Conservation (phyloP, 345 rosid genomes). For the Syzygium aqueum region DNA sequence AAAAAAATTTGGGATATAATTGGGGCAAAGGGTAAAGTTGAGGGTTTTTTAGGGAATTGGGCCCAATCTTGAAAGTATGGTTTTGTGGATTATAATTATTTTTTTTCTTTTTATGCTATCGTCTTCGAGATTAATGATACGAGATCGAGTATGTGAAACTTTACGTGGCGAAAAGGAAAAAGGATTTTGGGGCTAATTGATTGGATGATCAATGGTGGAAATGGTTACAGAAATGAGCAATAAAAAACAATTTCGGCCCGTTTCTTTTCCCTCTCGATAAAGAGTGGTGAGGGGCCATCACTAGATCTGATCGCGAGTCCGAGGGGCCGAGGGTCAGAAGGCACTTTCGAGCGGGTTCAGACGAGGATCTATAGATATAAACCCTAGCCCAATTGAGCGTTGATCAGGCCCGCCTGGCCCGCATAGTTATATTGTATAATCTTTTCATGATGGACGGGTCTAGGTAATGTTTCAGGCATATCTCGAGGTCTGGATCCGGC, state of each 20-base stretch:
- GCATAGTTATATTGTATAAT: not conserved
- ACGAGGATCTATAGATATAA: not conserved
- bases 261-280: not conserved
- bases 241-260: not conserved
- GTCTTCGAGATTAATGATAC: fast-evolving
- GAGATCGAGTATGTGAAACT: not conserved
- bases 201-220: too few relatives aligned
- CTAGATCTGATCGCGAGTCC: not conserved
- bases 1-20: too few relatives aligned
- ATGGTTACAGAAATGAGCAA: too few relatives aligned
- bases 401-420: fast-evolving
- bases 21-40: too few relatives aligned
- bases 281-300: fast-evolving
- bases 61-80: not conserved
- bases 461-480: not conserved
- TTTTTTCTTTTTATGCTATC: not conserved
- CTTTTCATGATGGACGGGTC: not conserved
- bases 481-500: not conserved
- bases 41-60: too few relatives aligned
- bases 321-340: fast-evolving
- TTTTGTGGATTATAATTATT: not conserved
- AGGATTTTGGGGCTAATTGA: too few relatives aligned
- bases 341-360: fast-evolving
- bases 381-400: not conserved
- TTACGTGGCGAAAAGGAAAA: not conserved